phyloP scores from a whole-genome alignment of 2,329 filamentous ascomycete genomes.

The Nothopassalora personata region DNA sequence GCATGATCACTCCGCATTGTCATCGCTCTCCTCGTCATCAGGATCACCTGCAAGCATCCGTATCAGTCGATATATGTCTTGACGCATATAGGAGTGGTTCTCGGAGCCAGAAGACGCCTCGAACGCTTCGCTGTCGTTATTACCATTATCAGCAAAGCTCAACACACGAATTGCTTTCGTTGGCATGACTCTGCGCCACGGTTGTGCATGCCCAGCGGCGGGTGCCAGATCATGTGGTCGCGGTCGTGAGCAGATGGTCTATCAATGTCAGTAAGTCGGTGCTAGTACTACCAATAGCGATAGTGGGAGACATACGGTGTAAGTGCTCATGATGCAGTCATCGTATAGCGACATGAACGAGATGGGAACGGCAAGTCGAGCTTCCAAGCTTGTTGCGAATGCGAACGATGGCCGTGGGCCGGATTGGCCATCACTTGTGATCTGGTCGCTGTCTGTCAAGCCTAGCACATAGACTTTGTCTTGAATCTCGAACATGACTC shows the following conservation, averaged over 20 bases:
- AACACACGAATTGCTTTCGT: slow-evolving; percentile 7
- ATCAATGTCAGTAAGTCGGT: background rate
- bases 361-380: slow-evolving; percentile 39
- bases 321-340: slow-evolving; percentile 46
- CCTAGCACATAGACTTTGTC: slow-evolving; percentile 41
- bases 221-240: background rate
- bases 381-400: slow-evolving; percentile 33
- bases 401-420: slow-evolving; percentile 23
- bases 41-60: background rate
- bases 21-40: background rate
- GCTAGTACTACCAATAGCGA: background rate
- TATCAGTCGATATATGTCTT: background rate
- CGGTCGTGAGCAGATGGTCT: slow-evolving; percentile 4
- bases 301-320: slow-evolving; percentile 23
- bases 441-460: slow-evolving; percentile 31
- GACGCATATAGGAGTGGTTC: background rate
- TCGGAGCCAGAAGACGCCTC: background rate
- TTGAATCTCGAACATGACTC: slow-evolving; percentile 42
- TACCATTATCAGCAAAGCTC: slow-evolving; percentile 1
- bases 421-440: slow-evolving; percentile 16
- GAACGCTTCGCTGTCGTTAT: background rate
- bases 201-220: background rate
- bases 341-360: slow-evolving; percentile 46
- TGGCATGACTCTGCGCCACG: background rate
- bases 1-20: background rate